Evolutionary conservation across 2,329 filamentous ascomycete genomes (phyloP).

Genomic region (Nemania abortiva): DNA sequence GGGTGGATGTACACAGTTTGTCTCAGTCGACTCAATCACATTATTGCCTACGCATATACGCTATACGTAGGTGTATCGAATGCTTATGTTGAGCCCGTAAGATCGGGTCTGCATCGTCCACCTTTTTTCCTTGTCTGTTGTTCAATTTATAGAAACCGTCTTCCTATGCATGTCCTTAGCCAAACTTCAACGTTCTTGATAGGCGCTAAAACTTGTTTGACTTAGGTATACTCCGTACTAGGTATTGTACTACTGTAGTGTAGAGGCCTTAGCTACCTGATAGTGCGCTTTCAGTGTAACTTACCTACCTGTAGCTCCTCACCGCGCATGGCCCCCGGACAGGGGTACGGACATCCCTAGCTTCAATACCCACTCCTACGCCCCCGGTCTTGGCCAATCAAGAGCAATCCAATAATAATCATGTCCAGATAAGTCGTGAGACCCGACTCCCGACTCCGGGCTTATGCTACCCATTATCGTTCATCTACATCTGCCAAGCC

Average conservation of each 20-base stretch:
- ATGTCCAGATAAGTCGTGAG: slow-evolving; percentile 25
- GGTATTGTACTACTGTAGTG: no score
- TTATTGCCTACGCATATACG: no score
- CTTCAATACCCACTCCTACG: slow-evolving; percentile 19
- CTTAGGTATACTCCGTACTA: background rate
- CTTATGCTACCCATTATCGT: slow-evolving; percentile 23
- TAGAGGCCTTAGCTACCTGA: background rate
- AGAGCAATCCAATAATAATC: slow-evolving; percentile 37
- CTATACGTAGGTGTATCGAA: no score
- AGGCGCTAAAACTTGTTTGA: no score
- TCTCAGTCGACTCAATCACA: no score
- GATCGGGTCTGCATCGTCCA: no score
- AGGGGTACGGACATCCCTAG: slow-evolving; percentile 23
- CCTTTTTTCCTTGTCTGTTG: no score
- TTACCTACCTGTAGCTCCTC: background rate
- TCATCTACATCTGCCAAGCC: slow-evolving; percentile 32
- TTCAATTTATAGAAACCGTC: no score
- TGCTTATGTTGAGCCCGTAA: no score
- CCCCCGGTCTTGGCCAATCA: slow-evolving; percentile 17
- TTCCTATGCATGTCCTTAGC: no score
- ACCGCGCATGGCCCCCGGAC: slow-evolving; percentile 7
- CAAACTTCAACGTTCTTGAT: no score
- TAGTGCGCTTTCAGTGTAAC: background rate
- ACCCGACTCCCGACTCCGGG: slow-evolving; percentile 24
- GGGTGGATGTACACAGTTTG: background rate